A percentile compares a stretch with the other conserved stretches of the same genome.
These are phyloP conservation scores for Rhodosporidiobolus sp. DNA, from an alignment of 768 basidiomycete genomes.

Conservation along the genomic window DNA sequence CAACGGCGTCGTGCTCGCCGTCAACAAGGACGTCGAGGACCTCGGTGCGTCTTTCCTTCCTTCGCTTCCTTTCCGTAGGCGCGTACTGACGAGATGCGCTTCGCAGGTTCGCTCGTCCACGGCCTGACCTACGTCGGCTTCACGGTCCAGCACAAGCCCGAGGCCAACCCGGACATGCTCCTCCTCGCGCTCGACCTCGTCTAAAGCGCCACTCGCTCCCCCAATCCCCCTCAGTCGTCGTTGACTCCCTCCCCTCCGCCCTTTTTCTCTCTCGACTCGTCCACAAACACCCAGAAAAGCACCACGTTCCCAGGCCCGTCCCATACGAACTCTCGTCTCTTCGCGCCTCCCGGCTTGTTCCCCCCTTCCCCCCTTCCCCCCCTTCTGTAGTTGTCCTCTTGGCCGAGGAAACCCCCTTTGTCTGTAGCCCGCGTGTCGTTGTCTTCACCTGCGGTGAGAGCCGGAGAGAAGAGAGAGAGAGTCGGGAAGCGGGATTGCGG, in stretches of 20 bases:
- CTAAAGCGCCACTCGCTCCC: not conserved
- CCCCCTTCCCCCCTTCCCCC: not conserved
- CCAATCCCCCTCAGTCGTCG: not conserved
- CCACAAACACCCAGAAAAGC: not conserved
- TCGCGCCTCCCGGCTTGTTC: not conserved
- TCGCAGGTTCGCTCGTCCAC: constrained; percentile 64
- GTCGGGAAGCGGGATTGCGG: too few species aligned
- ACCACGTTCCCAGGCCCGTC: not conserved
- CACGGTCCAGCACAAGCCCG: constrained; percentile 45
- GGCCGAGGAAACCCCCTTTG: not conserved
- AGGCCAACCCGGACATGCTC: not conserved
- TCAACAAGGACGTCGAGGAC: constrained; percentile 65
- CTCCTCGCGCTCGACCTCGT: constrained; percentile 5
- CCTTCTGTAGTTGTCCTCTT: too few species aligned
- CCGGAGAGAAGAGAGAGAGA: too few species aligned
- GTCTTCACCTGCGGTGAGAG: too few species aligned
- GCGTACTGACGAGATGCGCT: not conserved
- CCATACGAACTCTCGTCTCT: not conserved
- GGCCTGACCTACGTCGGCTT: constrained; percentile 90
- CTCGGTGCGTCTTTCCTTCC: constrained; percentile 51
- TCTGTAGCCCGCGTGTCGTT: too few species aligned
- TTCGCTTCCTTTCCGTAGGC: not conserved
- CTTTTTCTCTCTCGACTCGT: not conserved
- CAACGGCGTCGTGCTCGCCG: constrained; percentile 70
- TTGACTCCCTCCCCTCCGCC: not conserved